Evolutionary conservation across 1,139 yeast species (phyloP).

Genomic region (Saccharomyces hybrid): DNA sequence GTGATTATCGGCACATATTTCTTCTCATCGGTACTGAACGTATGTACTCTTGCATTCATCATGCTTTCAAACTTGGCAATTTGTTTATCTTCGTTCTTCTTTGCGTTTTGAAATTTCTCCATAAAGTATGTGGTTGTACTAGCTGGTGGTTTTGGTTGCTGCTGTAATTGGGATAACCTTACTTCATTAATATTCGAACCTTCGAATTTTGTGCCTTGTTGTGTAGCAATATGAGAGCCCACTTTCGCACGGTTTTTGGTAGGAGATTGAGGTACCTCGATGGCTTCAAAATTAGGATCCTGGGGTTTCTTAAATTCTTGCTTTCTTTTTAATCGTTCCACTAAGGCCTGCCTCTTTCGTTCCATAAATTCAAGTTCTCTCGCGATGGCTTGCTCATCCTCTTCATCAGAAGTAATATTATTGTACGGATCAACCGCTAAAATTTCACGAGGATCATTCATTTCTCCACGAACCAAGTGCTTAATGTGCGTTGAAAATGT

Average conservation of each 20-base stretch:
- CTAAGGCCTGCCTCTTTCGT: conserved; percentile 19
- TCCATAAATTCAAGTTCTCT: conserved; percentile 26
- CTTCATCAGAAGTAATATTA: conserved; percentile 15
- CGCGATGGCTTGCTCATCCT: conserved; percentile 13
- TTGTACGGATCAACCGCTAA: conserved; percentile 17
- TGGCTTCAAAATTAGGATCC: conserved; percentile 19
- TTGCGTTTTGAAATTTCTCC: conserved; percentile 24
- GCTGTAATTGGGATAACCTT: conserved; percentile 4
- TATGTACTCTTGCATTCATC: conserved; percentile 32
- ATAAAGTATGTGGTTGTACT: conserved; percentile 32
- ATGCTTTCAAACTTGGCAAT: conserved; percentile 18
- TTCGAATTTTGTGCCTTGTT: conserved; percentile 1
- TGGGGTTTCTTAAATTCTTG: conserved; percentile 7
- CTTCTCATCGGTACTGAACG: conserved; percentile 26
- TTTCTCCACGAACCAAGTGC: background rate
- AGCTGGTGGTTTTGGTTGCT: background rate
- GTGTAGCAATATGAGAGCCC: conserved; percentile 10
- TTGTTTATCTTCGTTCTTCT: conserved; percentile 19
- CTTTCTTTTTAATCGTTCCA: conserved; percentile 17
- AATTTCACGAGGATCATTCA: conserved; percentile 27
- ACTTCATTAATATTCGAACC: background rate
- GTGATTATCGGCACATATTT: conserved; percentile 23
- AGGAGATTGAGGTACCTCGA: conserved; percentile 26
- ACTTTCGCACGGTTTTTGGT: background rate
- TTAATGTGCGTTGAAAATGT: background rate